Conservation (phyloP, 2,329 filamentous ascomycete species). For the Emmonsia crescens region DNA sequence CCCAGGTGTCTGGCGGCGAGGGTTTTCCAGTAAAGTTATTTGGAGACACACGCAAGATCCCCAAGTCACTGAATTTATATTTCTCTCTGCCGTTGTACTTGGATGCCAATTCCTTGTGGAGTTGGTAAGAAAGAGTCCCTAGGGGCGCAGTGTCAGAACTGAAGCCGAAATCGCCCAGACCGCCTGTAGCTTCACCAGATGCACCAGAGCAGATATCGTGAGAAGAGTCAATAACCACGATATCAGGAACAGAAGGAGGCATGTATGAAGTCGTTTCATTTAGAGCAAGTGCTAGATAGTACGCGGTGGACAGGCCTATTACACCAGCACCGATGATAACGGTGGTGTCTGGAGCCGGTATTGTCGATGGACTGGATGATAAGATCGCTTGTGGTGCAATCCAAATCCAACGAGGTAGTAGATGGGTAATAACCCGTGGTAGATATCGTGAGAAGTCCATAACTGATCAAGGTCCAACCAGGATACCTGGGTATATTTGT, state of each 20-base stretch:
- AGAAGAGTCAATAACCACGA: slow-evolving; percentile 3
- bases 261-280: background rate
- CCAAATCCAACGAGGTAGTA: background rate
- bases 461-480: background rate
- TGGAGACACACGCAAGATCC: background rate
- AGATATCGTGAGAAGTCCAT: background rate
- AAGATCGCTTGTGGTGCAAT: background rate
- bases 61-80: background rate
- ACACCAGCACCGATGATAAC: background rate
- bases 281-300: background rate
- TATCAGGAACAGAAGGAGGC: background rate
- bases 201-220: background rate
- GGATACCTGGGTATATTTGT: background rate
- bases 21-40: background rate
- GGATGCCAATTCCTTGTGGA: background rate
- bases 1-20: background rate
- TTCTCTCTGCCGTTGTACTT: background rate
- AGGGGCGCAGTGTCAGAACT: background rate
- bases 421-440: background rate
- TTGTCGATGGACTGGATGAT: background rate
- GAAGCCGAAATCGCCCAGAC: slow-evolving; percentile 2
- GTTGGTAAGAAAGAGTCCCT: background rate
- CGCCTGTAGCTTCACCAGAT: background rate
- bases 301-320: slow-evolving; percentile 1
- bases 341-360: background rate